Conservation (phyloP, 2,329 filamentous ascomycete genomes). For the Penicillium decumbens region DNA sequence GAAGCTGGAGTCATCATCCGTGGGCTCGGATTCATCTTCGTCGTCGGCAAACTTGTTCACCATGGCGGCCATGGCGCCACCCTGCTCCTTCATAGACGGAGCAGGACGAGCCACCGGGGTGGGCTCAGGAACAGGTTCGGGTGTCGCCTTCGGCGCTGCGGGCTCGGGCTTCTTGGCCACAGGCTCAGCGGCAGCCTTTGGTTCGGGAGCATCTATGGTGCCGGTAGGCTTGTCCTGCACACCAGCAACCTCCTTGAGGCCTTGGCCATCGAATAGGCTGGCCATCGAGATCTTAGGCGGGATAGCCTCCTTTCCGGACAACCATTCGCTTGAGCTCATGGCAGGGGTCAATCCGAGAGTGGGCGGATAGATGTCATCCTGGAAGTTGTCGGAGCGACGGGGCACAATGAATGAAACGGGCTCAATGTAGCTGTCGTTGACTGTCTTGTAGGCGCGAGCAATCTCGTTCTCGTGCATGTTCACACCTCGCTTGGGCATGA, state of each 20-base stretch:
- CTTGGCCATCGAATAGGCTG: constrained; percentile 80
- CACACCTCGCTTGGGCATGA: constrained; percentile 89
- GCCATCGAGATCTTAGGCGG: constrained; percentile 92
- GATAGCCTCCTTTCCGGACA: constrained; percentile 74
- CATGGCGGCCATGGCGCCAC: constrained; percentile 77
- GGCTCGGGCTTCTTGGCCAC: constrained; percentile 47
- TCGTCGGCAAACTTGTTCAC: constrained; percentile 82
- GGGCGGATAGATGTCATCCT: constrained; percentile 94
- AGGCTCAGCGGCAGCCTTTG: constrained; percentile 39
- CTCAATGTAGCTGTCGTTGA: constrained; percentile 90
- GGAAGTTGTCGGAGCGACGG: constrained; percentile 86
- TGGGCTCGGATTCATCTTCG: constrained; percentile 53
- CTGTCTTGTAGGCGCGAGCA: constrained; percentile 93
- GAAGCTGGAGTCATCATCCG: constrained; percentile 71
- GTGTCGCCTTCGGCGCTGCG: constrained; percentile 21
- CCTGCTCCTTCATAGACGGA: constrained; percentile 75
- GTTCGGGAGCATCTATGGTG: constrained; percentile 42
- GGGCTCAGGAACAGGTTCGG: constrained; percentile 31
- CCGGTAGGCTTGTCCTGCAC: constrained; percentile 36
- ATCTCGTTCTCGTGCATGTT: constrained; percentile 97
- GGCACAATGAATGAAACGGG: constrained; percentile 97
- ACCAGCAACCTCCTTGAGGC: constrained; percentile 67
- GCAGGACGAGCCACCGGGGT: constrained; percentile 49
- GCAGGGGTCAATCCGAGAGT: constrained; percentile 74
- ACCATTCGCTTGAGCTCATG: constrained; percentile 76